Conservation (phyloP, 2,329 filamentous ascomycete genomes). For the Clarireedia paspali region DNA sequence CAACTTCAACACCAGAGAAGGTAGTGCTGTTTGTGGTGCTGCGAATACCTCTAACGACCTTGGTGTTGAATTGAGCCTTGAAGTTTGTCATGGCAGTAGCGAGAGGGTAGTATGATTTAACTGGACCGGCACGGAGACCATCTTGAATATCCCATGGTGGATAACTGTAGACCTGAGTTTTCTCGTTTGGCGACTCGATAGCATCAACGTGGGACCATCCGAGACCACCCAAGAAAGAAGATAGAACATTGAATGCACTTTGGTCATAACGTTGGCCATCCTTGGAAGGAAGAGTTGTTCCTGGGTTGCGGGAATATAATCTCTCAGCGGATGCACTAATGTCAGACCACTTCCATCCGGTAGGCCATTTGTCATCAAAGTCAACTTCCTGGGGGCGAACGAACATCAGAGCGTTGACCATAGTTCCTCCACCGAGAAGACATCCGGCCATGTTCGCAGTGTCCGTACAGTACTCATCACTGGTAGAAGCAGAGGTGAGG, state of each 20-base stretch:
- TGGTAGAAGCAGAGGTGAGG: neutral
- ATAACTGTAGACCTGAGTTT: conserved; percentile 56
- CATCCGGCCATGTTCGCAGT: conserved; percentile 61
- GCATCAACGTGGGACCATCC: conserved; percentile 39
- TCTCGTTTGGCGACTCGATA: conserved; percentile 44
- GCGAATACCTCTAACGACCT: conserved; percentile 57
- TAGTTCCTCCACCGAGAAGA: conserved; percentile 49
- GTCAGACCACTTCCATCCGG: conserved; percentile 60
- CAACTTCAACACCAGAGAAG: conserved; percentile 53
- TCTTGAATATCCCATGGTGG: conserved; percentile 58
- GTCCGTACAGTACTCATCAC: conserved; percentile 31
- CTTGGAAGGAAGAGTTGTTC: conserved; percentile 55
- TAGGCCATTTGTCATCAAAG: conserved; percentile 60
- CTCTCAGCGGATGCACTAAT: conserved; percentile 50
- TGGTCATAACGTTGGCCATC: conserved; percentile 60
- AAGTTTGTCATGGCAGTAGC: conserved; percentile 55
- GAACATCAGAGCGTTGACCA: conserved; percentile 58
- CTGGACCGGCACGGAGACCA: conserved; percentile 59
- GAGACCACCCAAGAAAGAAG: conserved; percentile 40
- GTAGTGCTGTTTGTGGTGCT: conserved; percentile 38
- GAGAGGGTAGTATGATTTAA: conserved; percentile 61
- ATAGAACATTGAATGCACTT: conserved; percentile 55
- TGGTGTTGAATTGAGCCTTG: conserved; percentile 55
- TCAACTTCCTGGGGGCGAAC: conserved; percentile 56
- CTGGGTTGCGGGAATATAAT: conserved; percentile 61